Percentiles rank a stretch among this genome's conserved stretches.
Conservation (phyloP, 148 eudicot species). For the Rhododendron ferrugineum region DNA sequence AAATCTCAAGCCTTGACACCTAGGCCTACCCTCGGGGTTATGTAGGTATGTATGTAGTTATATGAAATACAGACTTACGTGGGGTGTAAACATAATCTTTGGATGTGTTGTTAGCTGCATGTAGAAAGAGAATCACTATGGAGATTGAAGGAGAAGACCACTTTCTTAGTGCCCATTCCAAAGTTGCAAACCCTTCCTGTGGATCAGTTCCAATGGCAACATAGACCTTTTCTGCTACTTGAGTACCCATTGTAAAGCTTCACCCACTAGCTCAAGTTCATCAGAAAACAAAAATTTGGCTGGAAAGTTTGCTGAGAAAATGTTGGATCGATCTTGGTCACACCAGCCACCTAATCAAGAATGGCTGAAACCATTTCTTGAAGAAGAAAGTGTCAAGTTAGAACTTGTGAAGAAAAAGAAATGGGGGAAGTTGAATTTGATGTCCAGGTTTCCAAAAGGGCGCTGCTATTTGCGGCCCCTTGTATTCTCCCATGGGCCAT, state of each 20-base stretch:
- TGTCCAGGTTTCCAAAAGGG: not conserved
- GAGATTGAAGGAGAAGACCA: conserved; percentile 49
- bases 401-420: not conserved
- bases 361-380: not conserved
- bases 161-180: conserved; percentile 57
- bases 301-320: not conserved
- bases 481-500: no score
- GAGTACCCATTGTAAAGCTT: conserved; percentile 16
- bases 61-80: conserved; percentile 32
- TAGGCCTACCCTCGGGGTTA: not conserved
- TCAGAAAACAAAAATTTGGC: not conserved
- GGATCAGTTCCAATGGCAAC: conserved; percentile 59
- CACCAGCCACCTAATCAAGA: not conserved
- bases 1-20: not conserved
- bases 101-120: conserved; percentile 30
- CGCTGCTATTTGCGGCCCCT: no score
- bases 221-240: conserved; percentile 46
- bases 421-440: not conserved
- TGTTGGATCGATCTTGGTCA: not conserved
- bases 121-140: conserved; percentile 39
- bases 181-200: conserved; percentile 50
- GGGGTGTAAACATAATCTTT: conserved; percentile 52
- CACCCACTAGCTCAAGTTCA: not conserved
- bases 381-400: not conserved
- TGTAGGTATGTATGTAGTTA: not conserved